phyloP scores from a whole-genome alignment of 2,329 filamentous ascomycete species.

The Epichloe coenophiala region DNA sequence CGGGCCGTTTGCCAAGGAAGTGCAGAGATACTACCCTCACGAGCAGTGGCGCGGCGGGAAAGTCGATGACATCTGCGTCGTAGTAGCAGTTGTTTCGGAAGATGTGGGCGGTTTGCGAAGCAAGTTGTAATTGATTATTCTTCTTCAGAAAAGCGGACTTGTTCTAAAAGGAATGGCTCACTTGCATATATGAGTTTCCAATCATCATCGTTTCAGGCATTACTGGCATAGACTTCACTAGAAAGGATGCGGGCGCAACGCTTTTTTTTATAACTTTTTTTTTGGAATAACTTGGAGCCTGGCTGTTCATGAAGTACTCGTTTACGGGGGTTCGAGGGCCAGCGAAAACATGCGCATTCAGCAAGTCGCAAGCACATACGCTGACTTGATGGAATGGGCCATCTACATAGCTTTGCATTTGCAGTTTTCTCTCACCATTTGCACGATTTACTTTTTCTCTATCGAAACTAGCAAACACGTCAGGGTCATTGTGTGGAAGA shows the following conservation, averaged over 20 bases:
- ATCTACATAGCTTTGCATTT: no score
- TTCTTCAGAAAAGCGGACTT: neutral
- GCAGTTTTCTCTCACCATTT: no score
- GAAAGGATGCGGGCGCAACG: neutral
- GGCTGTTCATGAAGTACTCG: neutral
- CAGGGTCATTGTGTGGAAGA: no score
- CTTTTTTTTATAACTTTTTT: neutral
- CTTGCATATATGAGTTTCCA: slow-evolving; percentile 1
- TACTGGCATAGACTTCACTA: neutral
- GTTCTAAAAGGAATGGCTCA: neutral
- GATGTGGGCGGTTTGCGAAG: slow-evolving; percentile 23
- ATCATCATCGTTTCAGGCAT: neutral
- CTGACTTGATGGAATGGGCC: no score
- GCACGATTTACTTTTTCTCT: no score
- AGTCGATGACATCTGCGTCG: slow-evolving; percentile 85
- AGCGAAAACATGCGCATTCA: neutral
- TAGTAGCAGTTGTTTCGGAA: slow-evolving; percentile 67
- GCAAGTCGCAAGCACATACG: no score
- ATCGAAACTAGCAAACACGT: no score
- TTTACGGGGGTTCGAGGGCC: neutral
- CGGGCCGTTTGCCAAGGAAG: slow-evolving; percentile 89
- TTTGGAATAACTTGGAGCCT: neutral
- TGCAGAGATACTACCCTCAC: slow-evolving; percentile 72
- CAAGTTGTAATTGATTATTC: slow-evolving; percentile 17
- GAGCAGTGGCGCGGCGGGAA: slow-evolving; percentile 89